Conservation (phyloP, 2,329 filamentous ascomycete genomes). For the Aspergillus fructus region DNA sequence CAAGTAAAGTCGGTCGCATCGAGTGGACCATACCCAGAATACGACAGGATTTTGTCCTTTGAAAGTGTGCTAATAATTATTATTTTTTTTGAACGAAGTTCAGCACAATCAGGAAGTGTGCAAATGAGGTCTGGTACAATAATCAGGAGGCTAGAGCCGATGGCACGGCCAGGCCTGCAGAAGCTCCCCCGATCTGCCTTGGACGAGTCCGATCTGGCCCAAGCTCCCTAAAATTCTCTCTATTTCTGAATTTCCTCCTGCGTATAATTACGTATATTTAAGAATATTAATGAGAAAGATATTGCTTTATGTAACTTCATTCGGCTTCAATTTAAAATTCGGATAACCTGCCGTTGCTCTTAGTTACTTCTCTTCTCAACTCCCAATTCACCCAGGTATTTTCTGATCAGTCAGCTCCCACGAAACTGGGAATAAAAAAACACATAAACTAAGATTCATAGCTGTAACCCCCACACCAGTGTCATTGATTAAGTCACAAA, state of each 20-base stretch:
- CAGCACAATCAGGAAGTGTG: background rate
- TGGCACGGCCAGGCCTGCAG: background rate
- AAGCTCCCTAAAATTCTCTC: background rate
- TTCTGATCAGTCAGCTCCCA: background rate
- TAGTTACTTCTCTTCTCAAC: background rate
- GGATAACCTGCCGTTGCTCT: too few species aligned
- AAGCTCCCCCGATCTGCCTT: constrained; percentile 1
- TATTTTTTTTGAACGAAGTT: background rate
- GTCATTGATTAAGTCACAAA: background rate
- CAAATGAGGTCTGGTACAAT: too few species aligned
- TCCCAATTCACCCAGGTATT: background rate
- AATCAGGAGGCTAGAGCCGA: background rate
- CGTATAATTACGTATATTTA: too few species aligned
- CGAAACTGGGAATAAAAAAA: background rate
- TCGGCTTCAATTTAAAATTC: too few species aligned
- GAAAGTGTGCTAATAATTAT: background rate
- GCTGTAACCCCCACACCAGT: background rate
- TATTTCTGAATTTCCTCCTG: background rate
- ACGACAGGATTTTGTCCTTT: background rate
- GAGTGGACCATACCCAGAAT: constrained; percentile 11
- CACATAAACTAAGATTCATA: background rate
- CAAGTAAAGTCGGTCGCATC: constrained; percentile 1
- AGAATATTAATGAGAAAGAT: too few species aligned
- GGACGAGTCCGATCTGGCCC: background rate
- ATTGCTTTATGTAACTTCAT: too few species aligned